phyloP scores from a whole-genome alignment of 1,139 yeast species.

The Ashbya aceris region DNA sequence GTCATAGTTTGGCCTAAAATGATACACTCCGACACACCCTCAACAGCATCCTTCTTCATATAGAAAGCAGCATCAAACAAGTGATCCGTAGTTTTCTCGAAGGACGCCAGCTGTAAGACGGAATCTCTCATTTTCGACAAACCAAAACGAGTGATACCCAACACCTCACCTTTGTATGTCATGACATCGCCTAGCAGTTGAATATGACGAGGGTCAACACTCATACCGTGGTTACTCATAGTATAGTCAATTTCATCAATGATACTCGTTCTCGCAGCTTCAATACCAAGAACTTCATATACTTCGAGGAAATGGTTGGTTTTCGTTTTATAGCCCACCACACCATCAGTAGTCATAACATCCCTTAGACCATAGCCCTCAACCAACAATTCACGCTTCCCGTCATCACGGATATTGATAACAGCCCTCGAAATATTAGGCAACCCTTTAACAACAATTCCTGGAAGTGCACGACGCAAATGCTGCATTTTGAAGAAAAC shows the following conservation, averaged over 20 bases:
- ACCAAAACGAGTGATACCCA: conserved; percentile 97
- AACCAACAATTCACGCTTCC: conserved; percentile 81
- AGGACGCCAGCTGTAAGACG: conserved; percentile 90
- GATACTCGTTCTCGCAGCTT: conserved; percentile 92
- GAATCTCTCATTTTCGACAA: conserved; percentile 98
- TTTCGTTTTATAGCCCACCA: conserved; percentile 73
- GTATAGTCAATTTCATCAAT: conserved; percentile 93
- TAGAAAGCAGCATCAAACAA: conserved; percentile 96
- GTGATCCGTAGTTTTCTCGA: conserved; percentile 97
- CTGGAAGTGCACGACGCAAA: conserved; percentile 74
- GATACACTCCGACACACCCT: conserved; percentile 97
- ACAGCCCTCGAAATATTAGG: conserved; percentile 91
- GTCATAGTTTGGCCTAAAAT: conserved; percentile 96
- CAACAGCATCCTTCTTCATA: conserved; percentile 91
- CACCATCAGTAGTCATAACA: conserved; percentile 97
- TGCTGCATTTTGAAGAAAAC: conserved; percentile 85
- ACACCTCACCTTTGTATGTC: conserved; percentile 97
- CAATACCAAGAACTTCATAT: conserved; percentile 85
- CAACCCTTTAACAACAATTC: conserved; percentile 85
- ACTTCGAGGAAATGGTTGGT: conserved; percentile 94
- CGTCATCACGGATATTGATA: conserved; percentile 77
- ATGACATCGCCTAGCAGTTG: conserved; percentile 95
- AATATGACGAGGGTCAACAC: conserved; percentile 98
- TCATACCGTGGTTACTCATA: conserved; percentile 99
- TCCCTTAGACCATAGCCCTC: conserved; percentile 96